These are phyloP conservation scores for Rhytidiadelphus loreus DNA, from an alignment of 225 moss, liverwort and hornwort species.

Conservation along the genomic window DNA sequence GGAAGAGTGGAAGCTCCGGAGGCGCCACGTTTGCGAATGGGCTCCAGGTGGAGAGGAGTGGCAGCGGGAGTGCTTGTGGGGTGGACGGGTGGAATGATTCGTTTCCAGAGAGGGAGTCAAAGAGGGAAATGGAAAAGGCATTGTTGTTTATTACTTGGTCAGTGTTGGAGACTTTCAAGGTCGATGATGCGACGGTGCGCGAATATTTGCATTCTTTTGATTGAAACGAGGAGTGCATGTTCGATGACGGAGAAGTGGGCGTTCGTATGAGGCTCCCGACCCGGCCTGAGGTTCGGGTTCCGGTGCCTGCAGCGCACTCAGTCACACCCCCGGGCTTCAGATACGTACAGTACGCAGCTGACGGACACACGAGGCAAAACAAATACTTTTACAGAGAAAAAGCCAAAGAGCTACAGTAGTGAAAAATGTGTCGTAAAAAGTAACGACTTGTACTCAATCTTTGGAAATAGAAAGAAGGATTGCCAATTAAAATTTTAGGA, in stretches of 20 bases:
- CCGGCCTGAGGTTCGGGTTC: neutral
- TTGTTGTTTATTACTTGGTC: neutral
- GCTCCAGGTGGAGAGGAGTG: slow-evolving; percentile 23
- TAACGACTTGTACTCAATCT: neutral
- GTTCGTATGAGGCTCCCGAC: neutral
- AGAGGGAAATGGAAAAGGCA: neutral
- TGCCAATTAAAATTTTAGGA: neutral
- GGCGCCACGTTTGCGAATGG: slow-evolving; percentile 18
- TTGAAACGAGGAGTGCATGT: neutral
- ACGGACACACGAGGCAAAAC: neutral
- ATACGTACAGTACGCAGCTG: neutral
- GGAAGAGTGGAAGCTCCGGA: neutral
- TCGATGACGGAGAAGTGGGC: neutral
- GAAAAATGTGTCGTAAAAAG: neutral
- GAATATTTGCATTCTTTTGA: neutral
- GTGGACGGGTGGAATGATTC: slow-evolving; percentile 7
- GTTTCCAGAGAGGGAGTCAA: neutral
- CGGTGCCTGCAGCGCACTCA: neutral
- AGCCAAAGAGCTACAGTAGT: too few relatives aligned
- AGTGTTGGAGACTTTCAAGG: neutral
- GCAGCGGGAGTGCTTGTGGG: neutral
- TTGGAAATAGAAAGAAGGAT: neutral
- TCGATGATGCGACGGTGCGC: neutral
- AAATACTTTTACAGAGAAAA: neutral
- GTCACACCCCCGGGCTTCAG: neutral